phyloP scores from a whole-genome alignment of 176 grass and related monocot genomes.

The Oryza rufipogon region DNA sequence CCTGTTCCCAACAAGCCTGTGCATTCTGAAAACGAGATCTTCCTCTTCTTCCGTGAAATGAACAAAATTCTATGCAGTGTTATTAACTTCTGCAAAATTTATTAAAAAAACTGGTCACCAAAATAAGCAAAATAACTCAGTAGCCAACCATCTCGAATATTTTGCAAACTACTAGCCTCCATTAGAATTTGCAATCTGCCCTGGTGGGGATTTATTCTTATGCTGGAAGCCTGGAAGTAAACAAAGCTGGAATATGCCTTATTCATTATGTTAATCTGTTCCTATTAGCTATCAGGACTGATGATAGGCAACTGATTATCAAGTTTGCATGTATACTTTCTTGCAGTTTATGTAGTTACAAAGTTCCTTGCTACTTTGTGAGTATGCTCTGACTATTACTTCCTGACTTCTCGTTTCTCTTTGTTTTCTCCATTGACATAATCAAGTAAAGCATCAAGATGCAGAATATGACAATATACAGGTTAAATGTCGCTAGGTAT shows the following conservation, averaged over 20 bases:
- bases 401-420: neutral
- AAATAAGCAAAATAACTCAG: slow-evolving; percentile 18
- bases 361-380: neutral
- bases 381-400: slow-evolving; percentile 13
- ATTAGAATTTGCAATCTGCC: neutral
- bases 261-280: slow-evolving; percentile 4
- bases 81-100: slow-evolving; percentile 48
- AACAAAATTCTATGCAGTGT: slow-evolving; percentile 40
- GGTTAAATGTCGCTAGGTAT: neutral
- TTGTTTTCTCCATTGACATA: neutral
- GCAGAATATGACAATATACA: slow-evolving; percentile 20
- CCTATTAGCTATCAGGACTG: neutral
- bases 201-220: neutral
- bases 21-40: slow-evolving; percentile 66
- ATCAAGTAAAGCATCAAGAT: slow-evolving; percentile 1
- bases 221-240: slow-evolving; percentile 6
- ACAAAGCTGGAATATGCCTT: slow-evolving; percentile 7
- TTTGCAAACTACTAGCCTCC: neutral
- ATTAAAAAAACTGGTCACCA: neutral
- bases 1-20: slow-evolving; percentile 65
- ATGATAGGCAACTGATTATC: neutral
- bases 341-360: neutral
- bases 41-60: slow-evolving; percentile 61
- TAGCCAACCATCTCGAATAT: slow-evolving; percentile 7
- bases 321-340: neutral